Base-by-base conservation (phyloP, 148 eudicot genomes). In the Vaccinium darrowii region DNA sequence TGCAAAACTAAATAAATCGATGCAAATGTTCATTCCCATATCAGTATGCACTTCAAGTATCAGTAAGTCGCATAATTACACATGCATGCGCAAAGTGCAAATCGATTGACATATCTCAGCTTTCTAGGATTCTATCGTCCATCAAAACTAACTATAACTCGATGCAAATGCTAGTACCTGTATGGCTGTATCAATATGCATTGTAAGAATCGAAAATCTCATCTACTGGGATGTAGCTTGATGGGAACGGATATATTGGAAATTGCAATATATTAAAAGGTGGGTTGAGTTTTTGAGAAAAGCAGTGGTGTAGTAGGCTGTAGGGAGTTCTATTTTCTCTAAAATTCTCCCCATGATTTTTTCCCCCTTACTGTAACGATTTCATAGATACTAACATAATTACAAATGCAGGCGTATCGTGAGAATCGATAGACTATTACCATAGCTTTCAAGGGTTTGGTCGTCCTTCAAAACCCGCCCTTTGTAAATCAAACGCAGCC, bases 401-500 rank as follows among this genome's bases (percentile, higher is more conserved):
- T 3, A 30, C 56, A 25, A n/a, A 84, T 30, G 36, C 73, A 63
- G 9, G 58, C 2, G 30, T 7, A 54, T 15, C 8, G 47, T 10
- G 11, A 49, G 25, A 13, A 76, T 58, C 1, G 67, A 49, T 25
- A 0, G 23, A 21, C 12, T 1, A 3, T 51, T 88, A 91, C 92
- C 92, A 63, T 89, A 91, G 82, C 91, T 91, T 10, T 75, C 80
- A 76, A 91, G 86, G 84, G 92, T 88, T 81, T 84, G 91, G 52
- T 91, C 91, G 81, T 89, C 92, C 85, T 86, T 89, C 77, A 91
- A 83, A 78, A 91, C 81, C 80, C 89, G 87, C 58, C 92, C 92
- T 15, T 89, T 89, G 81, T 91, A 91, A 62, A 91, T 91, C 82
- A 91, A 73, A 4, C 90, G 84, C 88, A 89, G 92, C 73, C 83